Base-by-base conservation (phyloP, 306 rosid species). In the Amphicarpaea edgeworthii region DNA sequence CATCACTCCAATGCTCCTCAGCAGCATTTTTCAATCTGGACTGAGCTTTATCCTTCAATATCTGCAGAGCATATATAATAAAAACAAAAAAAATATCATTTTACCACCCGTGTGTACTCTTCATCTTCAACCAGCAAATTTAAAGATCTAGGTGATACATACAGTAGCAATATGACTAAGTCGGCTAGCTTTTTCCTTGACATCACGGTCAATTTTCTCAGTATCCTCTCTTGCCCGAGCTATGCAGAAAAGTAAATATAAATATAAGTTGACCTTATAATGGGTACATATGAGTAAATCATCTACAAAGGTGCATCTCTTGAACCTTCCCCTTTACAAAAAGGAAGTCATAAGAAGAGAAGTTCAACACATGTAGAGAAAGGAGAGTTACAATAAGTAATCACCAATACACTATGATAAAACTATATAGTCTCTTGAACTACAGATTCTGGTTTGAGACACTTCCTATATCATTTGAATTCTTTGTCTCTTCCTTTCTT, bases 1-100 rank as follows among this genome's bases (percentile, higher is more conserved):
- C 99, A 38, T 90, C 97, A 77, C 96, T 95, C 99, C 99, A 95
- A 73, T 95, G 99, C 86, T 90, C 85, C 88, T 90, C 97, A 40
- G 97, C 99, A 57, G 84, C 97, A 75, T 82, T 85, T 88, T 92
- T 95, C 84, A 95, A 83, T 81, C 88, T 89, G 64, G 90, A 84
- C 68, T 82, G 81, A 40, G 99, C 99, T 82, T 82, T 87, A 78
- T 92, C 93, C 80, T 88, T 92, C 72, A 95, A 83, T 54, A 86
- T 77, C 98, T 94, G 90, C 70, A 72, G 76, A 65, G 41, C 20
- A 77, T 20, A 58, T 12, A 72, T 62, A 61, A 57, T 37, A 37
- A 20, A 11, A 43, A 75, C 54, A 20, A 37, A 20, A 11, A 43
- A 75, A 60, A 20, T 46, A 65, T 8, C 51, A 42, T 40, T 73